Evolutionary conservation across 805 yeast genomes (phyloP).

Genomic region (Diddensiella caesifluorescens): DNA sequence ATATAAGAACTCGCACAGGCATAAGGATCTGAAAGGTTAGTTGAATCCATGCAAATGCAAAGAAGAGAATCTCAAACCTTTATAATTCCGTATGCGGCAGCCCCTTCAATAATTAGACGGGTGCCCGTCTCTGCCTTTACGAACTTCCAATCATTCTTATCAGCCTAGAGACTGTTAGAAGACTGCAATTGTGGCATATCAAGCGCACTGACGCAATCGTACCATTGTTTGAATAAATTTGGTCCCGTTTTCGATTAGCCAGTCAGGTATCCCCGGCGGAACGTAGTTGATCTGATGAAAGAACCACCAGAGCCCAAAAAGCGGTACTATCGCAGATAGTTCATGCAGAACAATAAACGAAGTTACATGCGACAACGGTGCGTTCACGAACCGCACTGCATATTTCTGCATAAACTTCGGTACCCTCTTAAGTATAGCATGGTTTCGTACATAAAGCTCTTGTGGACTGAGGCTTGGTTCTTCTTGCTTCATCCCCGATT

Average conservation of each 20-base stretch:
- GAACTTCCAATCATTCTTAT: slow-evolving; percentile 29
- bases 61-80: slow-evolving; percentile 35
- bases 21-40: slow-evolving; percentile 34
- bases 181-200: background rate
- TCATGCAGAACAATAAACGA: slow-evolving; percentile 69
- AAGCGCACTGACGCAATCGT: slow-evolving; percentile 27
- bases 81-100: slow-evolving; percentile 66
- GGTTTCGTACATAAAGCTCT: slow-evolving; percentile 2
- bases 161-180: slow-evolving; percentile 17
- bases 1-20: slow-evolving; percentile 49
- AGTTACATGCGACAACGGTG: slow-evolving; percentile 57
- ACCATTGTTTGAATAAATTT: slow-evolving; percentile 51
- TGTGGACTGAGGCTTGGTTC: background rate
- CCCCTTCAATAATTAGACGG: slow-evolving; percentile 60
- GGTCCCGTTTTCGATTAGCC: slow-evolving; percentile 57
- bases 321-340: slow-evolving; percentile 65
- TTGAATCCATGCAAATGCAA: background rate
- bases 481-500: slow-evolving; percentile 3
- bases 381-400: slow-evolving; percentile 44
- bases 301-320: slow-evolving; percentile 61
- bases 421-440: slow-evolving; percentile 36
- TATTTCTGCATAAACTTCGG: slow-evolving; percentile 50
- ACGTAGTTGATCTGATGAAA: slow-evolving; percentile 52
- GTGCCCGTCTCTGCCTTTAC: slow-evolving; percentile 47
- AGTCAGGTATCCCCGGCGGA: slow-evolving; percentile 52